Evolutionary conservation across 208 protist genomes (phyloP).

Genomic region (Trypanosoma platydactyli): DNA sequence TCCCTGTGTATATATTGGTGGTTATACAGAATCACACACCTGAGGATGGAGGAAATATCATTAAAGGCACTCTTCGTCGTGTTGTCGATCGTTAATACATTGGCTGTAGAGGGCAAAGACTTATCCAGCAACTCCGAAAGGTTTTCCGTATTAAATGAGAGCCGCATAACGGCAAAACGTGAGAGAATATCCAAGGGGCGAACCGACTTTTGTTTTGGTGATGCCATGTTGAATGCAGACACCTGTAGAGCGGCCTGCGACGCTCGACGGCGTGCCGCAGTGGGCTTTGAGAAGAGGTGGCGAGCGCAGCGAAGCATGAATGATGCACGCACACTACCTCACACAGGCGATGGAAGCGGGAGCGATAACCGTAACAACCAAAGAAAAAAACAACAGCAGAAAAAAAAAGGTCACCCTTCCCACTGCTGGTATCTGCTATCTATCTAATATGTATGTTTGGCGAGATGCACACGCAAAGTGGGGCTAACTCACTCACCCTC

Average conservation of each 20-base stretch:
- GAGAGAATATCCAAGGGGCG: neutral
- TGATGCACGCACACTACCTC: too few species aligned
- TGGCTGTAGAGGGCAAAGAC: slow-evolving; percentile 23
- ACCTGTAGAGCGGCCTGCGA: neutral
- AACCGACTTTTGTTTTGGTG: neutral
- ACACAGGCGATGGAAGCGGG: neutral
- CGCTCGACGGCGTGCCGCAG: neutral
- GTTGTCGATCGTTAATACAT: slow-evolving; percentile 25
- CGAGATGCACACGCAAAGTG: too few species aligned
- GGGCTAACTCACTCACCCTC: too few species aligned
- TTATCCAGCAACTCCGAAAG: slow-evolving; percentile 12
- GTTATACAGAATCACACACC: slow-evolving; percentile 5
- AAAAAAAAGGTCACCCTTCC: neutral
- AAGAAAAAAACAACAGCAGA: slow-evolving; percentile 11
- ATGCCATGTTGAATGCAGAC: neutral
- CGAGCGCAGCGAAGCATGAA: slow-evolving; percentile 13
- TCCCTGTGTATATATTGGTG: neutral
- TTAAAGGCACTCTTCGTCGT: neutral
- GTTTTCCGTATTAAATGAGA: slow-evolving; percentile 15
- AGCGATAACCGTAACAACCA: slow-evolving; percentile 4
- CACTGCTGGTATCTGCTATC: too few species aligned
- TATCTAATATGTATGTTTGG: too few species aligned
- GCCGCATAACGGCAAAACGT: neutral
- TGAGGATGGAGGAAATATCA: slow-evolving; percentile 15
- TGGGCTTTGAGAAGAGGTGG: slow-evolving; percentile 8